Evolutionary conservation across 306 rosid genomes (phyloP).

Genomic region (Elaeagnus macrophylla): DNA sequence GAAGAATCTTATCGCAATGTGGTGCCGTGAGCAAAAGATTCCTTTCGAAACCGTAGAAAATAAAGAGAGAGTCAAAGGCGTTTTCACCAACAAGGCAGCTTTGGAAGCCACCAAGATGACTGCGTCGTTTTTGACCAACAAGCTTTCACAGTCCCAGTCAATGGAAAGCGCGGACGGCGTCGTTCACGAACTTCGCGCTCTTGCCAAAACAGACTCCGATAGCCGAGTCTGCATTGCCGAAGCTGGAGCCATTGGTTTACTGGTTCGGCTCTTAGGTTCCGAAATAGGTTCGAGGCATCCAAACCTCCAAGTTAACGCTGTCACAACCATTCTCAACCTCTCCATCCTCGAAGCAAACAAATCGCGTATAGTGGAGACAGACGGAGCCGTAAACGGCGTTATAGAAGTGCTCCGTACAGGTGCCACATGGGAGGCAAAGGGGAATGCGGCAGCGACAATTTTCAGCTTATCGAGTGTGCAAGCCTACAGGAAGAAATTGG

Average conservation of each 20-base stretch:
- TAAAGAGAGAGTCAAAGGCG: conserved; percentile 26
- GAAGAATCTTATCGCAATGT: conserved; percentile 57
- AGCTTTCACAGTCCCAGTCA: conserved; percentile 25
- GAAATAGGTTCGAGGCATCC: conserved; percentile 23
- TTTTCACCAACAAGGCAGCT: conserved; percentile 52
- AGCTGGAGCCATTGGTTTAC: conserved; percentile 65
- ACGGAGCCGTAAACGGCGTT: conserved; percentile 61
- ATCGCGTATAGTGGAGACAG: conserved; percentile 59
- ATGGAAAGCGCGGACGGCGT: conserved; percentile 41
- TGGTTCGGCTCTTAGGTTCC: conserved; percentile 40
- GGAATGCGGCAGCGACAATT: conserved; percentile 83
- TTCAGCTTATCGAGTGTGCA: conserved; percentile 54
- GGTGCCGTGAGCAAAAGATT: conserved; percentile 72
- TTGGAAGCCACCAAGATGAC: conserved; percentile 73
- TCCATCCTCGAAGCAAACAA: conserved; percentile 71
- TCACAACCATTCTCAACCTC: conserved; percentile 70
- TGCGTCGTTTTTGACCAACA: conserved; percentile 53
- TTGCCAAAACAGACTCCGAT: conserved; percentile 67
- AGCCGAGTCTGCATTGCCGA: conserved; percentile 74
- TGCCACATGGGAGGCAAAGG: conserved; percentile 86
- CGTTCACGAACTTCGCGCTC: conserved; percentile 68
- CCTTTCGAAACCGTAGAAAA: conserved; percentile 42
- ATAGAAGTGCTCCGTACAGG: conserved; percentile 56
- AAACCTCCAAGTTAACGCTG: conserved; percentile 70
- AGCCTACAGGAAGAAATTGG: conserved; percentile 40